Base-by-base conservation (phyloP, 2,329 filamentous ascomycete genomes). In the Calonectria ilicicola region DNA sequence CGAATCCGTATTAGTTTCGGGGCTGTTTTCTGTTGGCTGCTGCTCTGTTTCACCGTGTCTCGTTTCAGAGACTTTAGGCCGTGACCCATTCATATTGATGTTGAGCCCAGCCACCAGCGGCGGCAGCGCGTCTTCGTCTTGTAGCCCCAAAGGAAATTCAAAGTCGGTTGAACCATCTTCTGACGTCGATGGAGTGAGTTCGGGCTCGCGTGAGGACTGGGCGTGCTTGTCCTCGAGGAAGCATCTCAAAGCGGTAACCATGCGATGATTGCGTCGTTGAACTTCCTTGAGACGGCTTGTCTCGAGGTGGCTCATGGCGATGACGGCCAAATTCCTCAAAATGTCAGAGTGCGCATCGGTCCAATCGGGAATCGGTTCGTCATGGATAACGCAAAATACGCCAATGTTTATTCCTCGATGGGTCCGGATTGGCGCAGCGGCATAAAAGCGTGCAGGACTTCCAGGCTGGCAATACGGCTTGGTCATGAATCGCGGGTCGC, bases 331-430 rank as follows among this genome's bases (percentile, higher is more conserved):
- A 3, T 77, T 72, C 6, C 77, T 75, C 35, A 85, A 64, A 12
- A 76, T 74, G 0, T 75, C 75, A 0, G 83, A 78, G 17, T 80
- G 74, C 1, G 70, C 46, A 3, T 81, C 77, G 6, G 77, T 78
- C 75, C 84, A 82, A 2, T 14, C 19, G 5, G 26, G 63, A 53
- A 60, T 67, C 5, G 26, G 65, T 42, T 64, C 75, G 21, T 47
- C 62, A 46, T 77, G 73, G 17, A 82, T 75, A 1, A 86, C 80
- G 51, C 83, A 85, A 12, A 82, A 83, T 0, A 84, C 82, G 3
- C 86, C 86, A 5, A 87, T 87, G 63, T 86, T 84, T 69, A 87
- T 82, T 21, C 84, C 85, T 4, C 80, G 75, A 0, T 76, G 80
- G 0, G 84, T 84, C 0, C 83, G 82, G 15, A 87, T 85, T 2